Evolutionary conservation across 768 basidiomycete genomes (phyloP), one percentile per base, ranked within the genome.

Genomic region (Naganishia vaughanmartiniae): DNA sequence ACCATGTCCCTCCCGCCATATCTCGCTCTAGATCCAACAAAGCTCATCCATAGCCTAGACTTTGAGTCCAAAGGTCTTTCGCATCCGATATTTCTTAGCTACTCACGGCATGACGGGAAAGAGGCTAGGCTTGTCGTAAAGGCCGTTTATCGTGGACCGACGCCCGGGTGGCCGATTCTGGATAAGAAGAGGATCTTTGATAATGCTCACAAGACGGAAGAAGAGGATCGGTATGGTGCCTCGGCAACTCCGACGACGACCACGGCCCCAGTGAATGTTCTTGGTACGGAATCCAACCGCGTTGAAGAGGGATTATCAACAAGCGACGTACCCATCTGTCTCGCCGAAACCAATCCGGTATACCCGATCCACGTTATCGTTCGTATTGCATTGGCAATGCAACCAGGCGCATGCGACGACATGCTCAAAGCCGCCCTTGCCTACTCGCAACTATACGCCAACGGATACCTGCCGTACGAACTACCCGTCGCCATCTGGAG

Each of bases 381-480:
- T 4, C 60, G 60, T 12, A 63, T 63, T 9, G 60, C 60, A 21
- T 15, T 63, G 4, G 11, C 60, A 4, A 46, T 17, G 15, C 60
- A 63, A 63, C 39, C 60, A 11, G 60, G 60, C 39, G 60, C 60
- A 17, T 42, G 60, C 39, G 60, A 63, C 15, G 60, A 63, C 30
- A 63, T 63, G 60, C 60, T 63, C 15, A 63, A 45, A 63, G 39
- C 33, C 39, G 60, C 30, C 14, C 60, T 39, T 11, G 39, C 60
- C 24, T 30, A 63, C 33, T 42, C 60, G 15, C 39, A 63, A 30
- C 42, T 63, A 42, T 63, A 46, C 60, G 60, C 24, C 39, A 63
- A 63, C 26, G 60, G 39, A 5, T 63, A 63, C 42, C 60, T 26
- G 6, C 36, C 60, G 24, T 63, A 42, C 33, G 60, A 63, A n/a